Evolutionary conservation across 163 green algal genomes (phyloP).

Genomic region (Scenedesmus sp.): DNA sequence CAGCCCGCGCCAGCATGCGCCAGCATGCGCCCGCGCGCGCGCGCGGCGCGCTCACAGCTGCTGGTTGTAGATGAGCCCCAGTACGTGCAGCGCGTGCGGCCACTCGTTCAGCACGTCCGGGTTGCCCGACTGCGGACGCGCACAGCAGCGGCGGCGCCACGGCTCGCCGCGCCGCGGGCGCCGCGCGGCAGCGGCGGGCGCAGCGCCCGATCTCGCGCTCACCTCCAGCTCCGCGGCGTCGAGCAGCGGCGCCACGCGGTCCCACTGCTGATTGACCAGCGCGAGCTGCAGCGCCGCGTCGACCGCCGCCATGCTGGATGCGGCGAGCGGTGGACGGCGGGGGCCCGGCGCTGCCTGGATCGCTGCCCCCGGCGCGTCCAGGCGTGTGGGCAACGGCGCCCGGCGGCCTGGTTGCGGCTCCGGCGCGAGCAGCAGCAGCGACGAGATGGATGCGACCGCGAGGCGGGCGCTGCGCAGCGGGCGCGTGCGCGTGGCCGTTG

Average conservation of each 20-base stretch:
- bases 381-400: too few species aligned
- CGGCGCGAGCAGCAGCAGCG: too few species aligned
- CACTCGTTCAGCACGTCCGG: conserved; percentile 56
- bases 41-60: conserved; percentile 45
- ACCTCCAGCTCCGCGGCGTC: conserved; percentile 58
- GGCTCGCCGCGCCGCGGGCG: background rate
- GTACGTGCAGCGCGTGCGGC: conserved; percentile 56
- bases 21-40: background rate
- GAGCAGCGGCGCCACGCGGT: conserved; percentile 45
- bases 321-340: too few species aligned
- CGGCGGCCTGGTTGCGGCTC: too few species aligned
- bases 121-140: conserved; percentile 49
- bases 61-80: conserved; percentile 62
- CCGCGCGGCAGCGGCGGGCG: too few species aligned
- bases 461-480: too few species aligned
- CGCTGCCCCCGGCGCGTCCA: too few species aligned
- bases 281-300: conserved; percentile 40
- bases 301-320: conserved; percentile 7
- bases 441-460: too few species aligned
- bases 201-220: background rate
- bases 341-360: too few species aligned
- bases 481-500: too few species aligned
- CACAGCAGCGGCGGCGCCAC: background rate
- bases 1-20: background rate
- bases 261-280: conserved; percentile 48